Base-by-base conservation (phyloP, 2,329 filamentous ascomycete species). In the Amauroascus niger region DNA sequence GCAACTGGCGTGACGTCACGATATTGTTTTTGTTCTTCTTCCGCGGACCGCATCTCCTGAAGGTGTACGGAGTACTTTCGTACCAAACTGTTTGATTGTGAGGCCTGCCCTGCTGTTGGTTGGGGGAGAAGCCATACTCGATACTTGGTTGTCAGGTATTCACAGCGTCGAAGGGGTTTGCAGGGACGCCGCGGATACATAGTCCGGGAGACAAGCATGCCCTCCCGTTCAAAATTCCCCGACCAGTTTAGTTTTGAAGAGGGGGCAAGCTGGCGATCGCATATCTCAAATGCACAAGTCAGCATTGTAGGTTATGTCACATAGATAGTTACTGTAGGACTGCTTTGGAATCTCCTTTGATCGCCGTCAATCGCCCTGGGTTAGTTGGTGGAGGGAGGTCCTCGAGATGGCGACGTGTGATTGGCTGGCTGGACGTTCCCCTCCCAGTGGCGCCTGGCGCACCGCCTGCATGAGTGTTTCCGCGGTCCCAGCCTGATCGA, bases 1-100 rank as follows among this genome's bases (percentile, higher is more conserved):
- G n/a, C 37, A 43, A 50, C 50, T 46, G 32, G 30, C 22, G n/a
- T 52, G 40, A 46, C 50, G 50, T 46, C 50, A 52, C 18, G n/a
- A 41, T 18, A 3, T 16, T 20, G 20, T 11, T 37, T 6, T 13
- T 26, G 6, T 13, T 43, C 40, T 26, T 45, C 40, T 41, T 52
- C 50, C 50, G 50, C 50, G 50, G 50, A 52, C 49, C 16, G 30
- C 13, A 33, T 45, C 40, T 52, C 41, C 33, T 46, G 30, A 45
- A 13, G 18, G 30, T 32, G 8, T 22, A n/a, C n/a, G n/a, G n/a
- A n/a, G n/a, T n/a, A n/a, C n/a, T n/a, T n/a, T n/a, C n/a, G n/a
- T n/a, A n/a, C n/a, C n/a, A 37, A 33, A 45, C n/a, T 18, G 7
- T 20, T 11, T 13, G 13, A 49, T n/a, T 30, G 8, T 33, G 3